Percentiles rank a stretch among this genome's conserved stretches.
These are phyloP conservation scores for Coemansia erecta DNA, from an alignment of 192 early-diverging fungal genomes.

Conservation along the genomic window DNA sequence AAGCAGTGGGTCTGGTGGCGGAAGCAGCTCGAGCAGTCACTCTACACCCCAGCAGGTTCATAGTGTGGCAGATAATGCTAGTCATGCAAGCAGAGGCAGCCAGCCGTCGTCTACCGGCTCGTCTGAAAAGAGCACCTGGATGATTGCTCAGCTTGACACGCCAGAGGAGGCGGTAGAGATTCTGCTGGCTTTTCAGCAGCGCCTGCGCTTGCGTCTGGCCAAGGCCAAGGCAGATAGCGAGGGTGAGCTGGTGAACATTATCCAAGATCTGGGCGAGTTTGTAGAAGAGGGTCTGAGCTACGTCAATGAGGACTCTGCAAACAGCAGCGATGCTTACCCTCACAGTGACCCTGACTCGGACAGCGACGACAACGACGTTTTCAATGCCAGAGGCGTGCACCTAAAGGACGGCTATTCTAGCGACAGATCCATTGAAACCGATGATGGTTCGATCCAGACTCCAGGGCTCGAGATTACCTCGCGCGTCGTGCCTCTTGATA, in stretches of 20 bases:
- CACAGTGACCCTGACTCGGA: too few species aligned
- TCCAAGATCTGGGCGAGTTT: slow-evolving; percentile 40
- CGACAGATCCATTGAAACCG: too few species aligned
- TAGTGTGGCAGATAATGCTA: background rate
- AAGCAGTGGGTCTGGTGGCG: slow-evolving; percentile 1
- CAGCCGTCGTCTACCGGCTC: background rate
- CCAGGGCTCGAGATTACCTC: too few species aligned
- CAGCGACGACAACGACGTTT: too few species aligned
- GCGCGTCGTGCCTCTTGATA: too few species aligned
- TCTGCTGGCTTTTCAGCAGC: slow-evolving; percentile 23
- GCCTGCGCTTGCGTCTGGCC: slow-evolving; percentile 18
- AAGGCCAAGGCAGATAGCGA: slow-evolving; percentile 41
- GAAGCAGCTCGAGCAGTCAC: background rate
- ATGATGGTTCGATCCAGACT: too few species aligned
- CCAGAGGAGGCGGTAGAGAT: slow-evolving; percentile 15
- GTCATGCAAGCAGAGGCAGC: background rate
- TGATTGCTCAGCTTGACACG: slow-evolving; percentile 22
- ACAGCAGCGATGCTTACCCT: slow-evolving; percentile 3
- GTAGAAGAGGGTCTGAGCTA: slow-evolving; percentile 49
- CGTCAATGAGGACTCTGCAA: slow-evolving; percentile 28
- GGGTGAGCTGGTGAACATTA: slow-evolving; percentile 34
- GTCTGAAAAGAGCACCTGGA: slow-evolving; percentile 10
- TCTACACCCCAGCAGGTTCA: slow-evolving; percentile 4
- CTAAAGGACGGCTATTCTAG: too few species aligned
- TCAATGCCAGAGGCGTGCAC: too few species aligned